phyloP scores from a whole-genome alignment of 2,329 filamentous ascomycete species.

The Teratosphaeria gauchensis region DNA sequence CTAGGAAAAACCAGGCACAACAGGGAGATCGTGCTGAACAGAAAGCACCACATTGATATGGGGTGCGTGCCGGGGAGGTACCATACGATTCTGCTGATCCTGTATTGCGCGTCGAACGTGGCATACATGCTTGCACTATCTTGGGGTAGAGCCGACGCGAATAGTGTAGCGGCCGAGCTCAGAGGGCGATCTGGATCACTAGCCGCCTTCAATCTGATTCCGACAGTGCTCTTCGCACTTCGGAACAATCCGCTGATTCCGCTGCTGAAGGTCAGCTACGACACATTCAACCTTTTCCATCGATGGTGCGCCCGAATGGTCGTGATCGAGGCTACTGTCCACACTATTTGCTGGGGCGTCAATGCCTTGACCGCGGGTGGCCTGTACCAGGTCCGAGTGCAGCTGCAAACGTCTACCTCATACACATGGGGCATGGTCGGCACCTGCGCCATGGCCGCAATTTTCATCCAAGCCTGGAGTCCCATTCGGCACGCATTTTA shows the following conservation, averaged over 20 bases:
- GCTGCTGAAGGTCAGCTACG: constrained; percentile 79
- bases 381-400: constrained; percentile 47
- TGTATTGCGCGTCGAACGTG: constrained; percentile 64
- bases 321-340: constrained; percentile 58
- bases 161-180: constrained; percentile 64
- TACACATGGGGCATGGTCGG: constrained; percentile 55
- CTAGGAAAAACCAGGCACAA: constrained; percentile 69
- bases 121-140: constrained; percentile 65
- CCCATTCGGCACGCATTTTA: constrained; percentile 90
- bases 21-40: constrained; percentile 58
- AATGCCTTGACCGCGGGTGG: constrained; percentile 54
- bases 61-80: constrained; percentile 73
- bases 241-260: constrained; percentile 88
- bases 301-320: constrained; percentile 73
- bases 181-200: constrained; percentile 78
- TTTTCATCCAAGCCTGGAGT: constrained; percentile 63
- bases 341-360: constrained; percentile 63
- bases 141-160: constrained; percentile 39
- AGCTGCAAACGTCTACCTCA: constrained; percentile 51
- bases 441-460: constrained; percentile 49
- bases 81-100: constrained; percentile 57
- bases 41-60: constrained; percentile 49
- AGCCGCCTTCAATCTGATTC: constrained; percentile 82
- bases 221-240: constrained; percentile 76
- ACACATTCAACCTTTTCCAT: constrained; percentile 88